Evolutionary conservation across 805 yeast species (phyloP), one percentile per base, ranked within the genome.

Genomic region (Pichia phayaonensis): DNA sequence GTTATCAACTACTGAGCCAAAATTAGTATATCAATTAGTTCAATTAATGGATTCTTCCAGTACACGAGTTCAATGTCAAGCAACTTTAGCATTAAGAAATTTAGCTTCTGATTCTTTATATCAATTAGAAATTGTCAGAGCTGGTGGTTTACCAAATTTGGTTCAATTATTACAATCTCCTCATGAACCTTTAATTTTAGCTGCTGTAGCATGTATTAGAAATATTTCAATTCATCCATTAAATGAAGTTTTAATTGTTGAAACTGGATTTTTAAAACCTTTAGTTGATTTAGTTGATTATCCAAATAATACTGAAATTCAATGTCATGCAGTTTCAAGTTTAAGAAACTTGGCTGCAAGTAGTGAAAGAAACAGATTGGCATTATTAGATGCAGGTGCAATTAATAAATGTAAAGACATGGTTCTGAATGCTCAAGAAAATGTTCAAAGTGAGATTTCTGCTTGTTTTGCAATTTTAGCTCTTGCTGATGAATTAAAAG

Each of bases 381-480:
- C 94, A 45, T 81, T 94, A 56, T 79, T 94, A 56, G 95, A 90
- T 55, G 95, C 97, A 15, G 97, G 97, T 48, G 97, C 97, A 4
- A 96, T 94, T 44, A 86, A 85, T 56, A 90, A 90, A 68, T 90
- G 96, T 69, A 87, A 86, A 66, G 90, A 85, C 54, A 75, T 92
- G 61, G 95, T 95, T 15, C 73, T 90, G 56, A 78, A 73, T 42
- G 86, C 94, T 11, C 95, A 97, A n/a, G 81, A 90, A 49, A 79
- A 88, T 45, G 98, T 94, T 29, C 98, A 94, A 72, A 82, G 89
- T 71, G 99, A 94, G 69, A 92, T 94, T 54, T 84, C 95, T 26
- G 99, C 99, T 3, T 92, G 97, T 65, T 84, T 94, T 71, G 99
- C 99, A 2, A 95, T 94, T 48, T 77, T 94, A 56, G 99, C 99